Percentiles rank a stretch among this genome's conserved stretches.
phyloP scores from a whole-genome alignment of 2,329 filamentous ascomycete genomes.

The Fusarium torreyae region DNA sequence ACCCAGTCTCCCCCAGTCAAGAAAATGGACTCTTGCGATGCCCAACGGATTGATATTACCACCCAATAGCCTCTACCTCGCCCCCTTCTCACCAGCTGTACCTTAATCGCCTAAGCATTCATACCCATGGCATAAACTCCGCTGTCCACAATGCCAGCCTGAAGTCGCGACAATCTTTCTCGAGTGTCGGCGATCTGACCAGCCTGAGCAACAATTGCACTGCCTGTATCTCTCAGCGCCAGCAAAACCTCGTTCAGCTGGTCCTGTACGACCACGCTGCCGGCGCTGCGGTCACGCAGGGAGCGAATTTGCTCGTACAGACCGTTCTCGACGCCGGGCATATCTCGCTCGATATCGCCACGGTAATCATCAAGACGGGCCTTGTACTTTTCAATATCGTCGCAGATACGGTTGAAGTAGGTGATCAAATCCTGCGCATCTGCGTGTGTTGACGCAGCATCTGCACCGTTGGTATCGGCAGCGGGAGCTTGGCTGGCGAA shows the following conservation, averaged over 20 bases:
- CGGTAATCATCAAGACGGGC: slow-evolving; percentile 61
- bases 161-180: slow-evolving; percentile 59
- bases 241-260: slow-evolving; percentile 58
- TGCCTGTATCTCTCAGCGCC: slow-evolving; percentile 59
- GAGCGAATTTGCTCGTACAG: slow-evolving; percentile 61
- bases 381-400: slow-evolving; percentile 62
- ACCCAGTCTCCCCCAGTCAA: slow-evolving; percentile 8
- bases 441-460: slow-evolving; percentile 56
- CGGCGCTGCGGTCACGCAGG: slow-evolving; percentile 55
- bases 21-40: slow-evolving; percentile 26
- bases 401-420: slow-evolving; percentile 62
- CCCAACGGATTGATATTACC: slow-evolving; percentile 34
- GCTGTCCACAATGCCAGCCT: slow-evolving; percentile 59
- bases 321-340: slow-evolving; percentile 64
- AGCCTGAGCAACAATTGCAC: slow-evolving; percentile 59
- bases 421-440: slow-evolving; percentile 61
- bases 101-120: slow-evolving; percentile 41
- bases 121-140: slow-evolving; percentile 56
- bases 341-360: slow-evolving; percentile 63
- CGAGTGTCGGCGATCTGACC: slow-evolving; percentile 61
- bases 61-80: slow-evolving; percentile 4
- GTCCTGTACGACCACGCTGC: slow-evolving; percentile 54
- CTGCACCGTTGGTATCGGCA: slow-evolving; percentile 49
- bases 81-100: neutral
- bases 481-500: slow-evolving; percentile 56